A percentile compares a stretch with the other conserved stretches of the same genome.
These are phyloP conservation scores for Acanthamoeba sp. DNA, from an alignment of 208 protist genomes.

Conservation along the genomic window DNA sequence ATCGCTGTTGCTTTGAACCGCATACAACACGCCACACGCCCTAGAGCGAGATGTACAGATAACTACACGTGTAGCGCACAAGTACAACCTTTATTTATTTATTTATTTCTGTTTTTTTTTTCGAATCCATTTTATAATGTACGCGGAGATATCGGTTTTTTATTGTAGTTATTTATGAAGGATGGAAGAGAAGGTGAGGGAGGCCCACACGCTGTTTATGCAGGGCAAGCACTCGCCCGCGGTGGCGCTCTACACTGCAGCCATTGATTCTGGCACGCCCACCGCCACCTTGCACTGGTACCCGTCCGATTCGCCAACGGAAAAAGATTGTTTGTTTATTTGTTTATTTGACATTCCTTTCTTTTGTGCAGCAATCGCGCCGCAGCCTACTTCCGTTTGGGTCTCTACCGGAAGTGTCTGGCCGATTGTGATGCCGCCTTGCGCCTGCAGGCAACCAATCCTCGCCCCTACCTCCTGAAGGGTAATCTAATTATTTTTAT, in stretches of 20 bases:
- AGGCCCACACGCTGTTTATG: not conserved
- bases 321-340: not conserved
- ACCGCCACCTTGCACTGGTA: slow-evolving; percentile 1
- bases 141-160: slow-evolving; percentile 1
- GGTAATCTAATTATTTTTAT: not conserved
- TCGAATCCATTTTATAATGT: not conserved
- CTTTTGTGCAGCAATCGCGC: slow-evolving; percentile 45
- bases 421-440: slow-evolving; percentile 29
- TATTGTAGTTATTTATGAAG: not conserved
- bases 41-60: too few relatives aligned
- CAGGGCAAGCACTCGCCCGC: slow-evolving; percentile 4
- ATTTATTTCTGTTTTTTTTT: too few relatives aligned
- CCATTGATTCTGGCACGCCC: not conserved
- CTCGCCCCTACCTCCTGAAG: slow-evolving; percentile 25
- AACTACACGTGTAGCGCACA: too few relatives aligned
- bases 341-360: too few relatives aligned
- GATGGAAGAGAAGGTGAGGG: not conserved
- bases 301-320: not conserved
- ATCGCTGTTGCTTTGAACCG: too few relatives aligned
- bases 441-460: not conserved
- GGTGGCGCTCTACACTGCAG: slow-evolving; percentile 15
- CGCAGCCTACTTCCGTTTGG: slow-evolving; percentile 29
- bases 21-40: too few relatives aligned
- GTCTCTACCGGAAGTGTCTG: slow-evolving; percentile 51
- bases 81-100: too few relatives aligned